Evolutionary conservation across 108 stramenopile genomes (phyloP).

Genomic region (Nannochloropsis granulata): DNA sequence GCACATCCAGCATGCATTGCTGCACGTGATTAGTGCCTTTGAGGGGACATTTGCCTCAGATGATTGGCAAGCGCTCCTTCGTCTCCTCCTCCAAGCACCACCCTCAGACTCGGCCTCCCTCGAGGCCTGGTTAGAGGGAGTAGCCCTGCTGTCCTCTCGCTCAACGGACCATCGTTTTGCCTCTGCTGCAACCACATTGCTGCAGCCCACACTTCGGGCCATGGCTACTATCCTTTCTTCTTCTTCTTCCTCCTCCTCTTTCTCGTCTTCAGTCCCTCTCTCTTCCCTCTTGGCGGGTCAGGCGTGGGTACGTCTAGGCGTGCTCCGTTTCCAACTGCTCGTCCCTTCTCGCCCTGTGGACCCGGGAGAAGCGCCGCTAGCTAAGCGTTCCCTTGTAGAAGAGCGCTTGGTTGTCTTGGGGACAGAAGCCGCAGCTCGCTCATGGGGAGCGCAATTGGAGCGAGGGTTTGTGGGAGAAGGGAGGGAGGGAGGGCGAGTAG

Average conservation of each 20-base stretch:
- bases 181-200: background rate
- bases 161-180: background rate
- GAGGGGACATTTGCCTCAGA: background rate
- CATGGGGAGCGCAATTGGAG: conserved; percentile 34
- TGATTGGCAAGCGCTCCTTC: background rate
- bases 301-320: conserved; percentile 57
- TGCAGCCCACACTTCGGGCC: background rate
- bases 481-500: background rate
- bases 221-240: background rate
- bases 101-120: background rate
- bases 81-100: background rate
- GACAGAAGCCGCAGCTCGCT: conserved; percentile 33
- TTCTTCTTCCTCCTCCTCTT: conserved; percentile 1
- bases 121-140: background rate
- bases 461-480: background rate
- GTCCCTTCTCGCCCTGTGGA: conserved; percentile 72
- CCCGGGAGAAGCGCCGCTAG: conserved; percentile 64
- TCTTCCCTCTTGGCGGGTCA: conserved; percentile 6
- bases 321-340: conserved; percentile 52
- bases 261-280: too few relatives aligned
- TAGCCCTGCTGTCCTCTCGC: background rate
- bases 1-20: background rate
- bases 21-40: background rate
- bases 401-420: conserved; percentile 30
- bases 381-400: conserved; percentile 52